These are phyloP conservation scores for Coprinopsis marcescibilis DNA, from an alignment of 768 basidiomycete species.

Conservation along the genomic window DNA sequence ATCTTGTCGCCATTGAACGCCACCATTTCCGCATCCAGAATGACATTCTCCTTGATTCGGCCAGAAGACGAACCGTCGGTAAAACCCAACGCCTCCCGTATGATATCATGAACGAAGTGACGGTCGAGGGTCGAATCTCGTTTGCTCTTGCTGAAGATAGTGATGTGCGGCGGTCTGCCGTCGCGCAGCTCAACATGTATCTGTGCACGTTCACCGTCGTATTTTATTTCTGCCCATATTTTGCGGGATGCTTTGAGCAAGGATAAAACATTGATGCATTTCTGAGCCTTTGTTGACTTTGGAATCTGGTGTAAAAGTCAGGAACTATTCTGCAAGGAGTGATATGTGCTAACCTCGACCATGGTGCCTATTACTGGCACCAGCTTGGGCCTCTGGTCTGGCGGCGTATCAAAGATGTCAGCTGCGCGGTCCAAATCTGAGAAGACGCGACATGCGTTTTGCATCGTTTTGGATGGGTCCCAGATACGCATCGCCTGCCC, in stretches of 20 bases:
- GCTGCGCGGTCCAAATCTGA: conserved; percentile 57
- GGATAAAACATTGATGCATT: conserved; percentile 49
- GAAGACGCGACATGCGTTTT: conserved; percentile 45
- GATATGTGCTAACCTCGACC: conserved; percentile 43
- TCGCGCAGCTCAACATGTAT: conserved; percentile 64
- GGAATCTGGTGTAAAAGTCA: conserved; percentile 52
- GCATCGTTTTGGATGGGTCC: conserved; percentile 56
- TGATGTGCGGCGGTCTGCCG: conserved; percentile 41
- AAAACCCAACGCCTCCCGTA: conserved; percentile 51
- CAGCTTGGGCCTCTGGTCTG: conserved; percentile 20
- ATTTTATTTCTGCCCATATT: conserved; percentile 89
- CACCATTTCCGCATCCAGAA: conserved; percentile 87
- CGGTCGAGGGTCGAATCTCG: conserved; percentile 79
- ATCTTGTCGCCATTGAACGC: conserved; percentile 65
- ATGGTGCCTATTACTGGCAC: conserved; percentile 51
- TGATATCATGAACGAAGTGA: conserved; percentile 52
- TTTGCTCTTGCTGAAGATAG: conserved; percentile 84
- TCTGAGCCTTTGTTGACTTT: conserved; percentile 72
- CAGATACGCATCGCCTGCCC: conserved; percentile 67
- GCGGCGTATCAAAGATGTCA: conserved; percentile 31
- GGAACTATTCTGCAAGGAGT: not conserved
- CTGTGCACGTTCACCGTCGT: conserved; percentile 93
- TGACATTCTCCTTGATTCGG: conserved; percentile 34
- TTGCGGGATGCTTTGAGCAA: conserved; percentile 34
- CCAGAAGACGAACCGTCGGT: conserved; percentile 1